phyloP scores from a whole-genome alignment of 768 basidiomycete species.

The Suillus occidentalis region DNA sequence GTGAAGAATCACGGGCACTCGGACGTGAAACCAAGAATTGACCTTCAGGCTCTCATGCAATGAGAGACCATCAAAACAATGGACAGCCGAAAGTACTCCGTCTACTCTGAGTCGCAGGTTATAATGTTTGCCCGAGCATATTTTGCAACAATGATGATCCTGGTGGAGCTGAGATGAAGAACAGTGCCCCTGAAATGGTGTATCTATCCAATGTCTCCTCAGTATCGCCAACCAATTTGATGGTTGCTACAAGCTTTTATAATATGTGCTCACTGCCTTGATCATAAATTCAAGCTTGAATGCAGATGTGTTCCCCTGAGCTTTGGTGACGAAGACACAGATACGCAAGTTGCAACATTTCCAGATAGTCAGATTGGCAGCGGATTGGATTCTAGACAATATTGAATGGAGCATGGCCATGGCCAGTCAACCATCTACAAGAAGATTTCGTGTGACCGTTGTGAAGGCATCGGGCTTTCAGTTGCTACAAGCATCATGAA shows the following conservation, averaged over 20 bases:
- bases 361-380: slow-evolving; percentile 21
- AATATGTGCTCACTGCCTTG: slow-evolving; percentile 22
- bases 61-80: neutral
- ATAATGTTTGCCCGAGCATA: slow-evolving; percentile 21
- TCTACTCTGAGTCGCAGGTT: slow-evolving; percentile 19
- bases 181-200: slow-evolving; percentile 26
- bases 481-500: neutral
- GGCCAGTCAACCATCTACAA: slow-evolving; percentile 13
- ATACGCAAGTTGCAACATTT: slow-evolving; percentile 21
- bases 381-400: slow-evolving; percentile 27
- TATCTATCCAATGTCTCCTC: slow-evolving; percentile 21
- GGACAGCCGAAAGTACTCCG: neutral
- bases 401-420: slow-evolving; percentile 25
- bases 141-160: slow-evolving; percentile 18
- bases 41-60: neutral
- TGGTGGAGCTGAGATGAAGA: slow-evolving; percentile 27
- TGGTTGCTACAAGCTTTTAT: slow-evolving; percentile 17
- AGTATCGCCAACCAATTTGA: neutral
- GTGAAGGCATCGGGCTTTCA: neutral
- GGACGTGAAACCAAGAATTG: slow-evolving; percentile 21
- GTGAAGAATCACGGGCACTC: slow-evolving; percentile 21
- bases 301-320: slow-evolving; percentile 16
- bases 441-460: neutral
- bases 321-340: slow-evolving; percentile 14
- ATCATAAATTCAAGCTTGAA: slow-evolving; percentile 14